phyloP scores from a whole-genome alignment of 2,329 filamentous ascomycete genomes.

The Alternaria incomplexa region DNA sequence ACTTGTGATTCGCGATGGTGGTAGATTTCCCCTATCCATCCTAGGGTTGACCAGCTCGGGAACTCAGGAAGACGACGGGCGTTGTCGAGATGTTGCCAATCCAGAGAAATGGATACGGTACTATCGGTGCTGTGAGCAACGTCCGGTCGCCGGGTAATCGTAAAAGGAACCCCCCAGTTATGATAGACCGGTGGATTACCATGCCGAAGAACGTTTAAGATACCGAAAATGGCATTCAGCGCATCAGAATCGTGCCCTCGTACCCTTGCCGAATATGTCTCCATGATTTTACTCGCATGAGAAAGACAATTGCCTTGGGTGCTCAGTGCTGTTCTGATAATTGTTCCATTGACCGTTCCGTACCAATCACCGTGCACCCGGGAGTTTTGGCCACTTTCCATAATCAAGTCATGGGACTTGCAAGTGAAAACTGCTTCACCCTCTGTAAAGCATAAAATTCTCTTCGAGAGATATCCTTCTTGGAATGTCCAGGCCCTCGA shows the following conservation, averaged over 20 bases:
- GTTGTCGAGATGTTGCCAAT: accelerated
- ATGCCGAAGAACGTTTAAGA: not conserved
- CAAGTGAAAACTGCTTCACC: not conserved
- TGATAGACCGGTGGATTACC: not conserved
- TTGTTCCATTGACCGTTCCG: no score
- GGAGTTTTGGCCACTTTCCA: no score
- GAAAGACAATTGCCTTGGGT: no score
- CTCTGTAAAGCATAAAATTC: not conserved
- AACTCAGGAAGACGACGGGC: not conserved
- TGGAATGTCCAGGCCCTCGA: not conserved
- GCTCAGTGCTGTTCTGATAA: no score
- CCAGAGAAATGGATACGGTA: not conserved
- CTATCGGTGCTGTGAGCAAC: not conserved
- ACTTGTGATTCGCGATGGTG: accelerated
- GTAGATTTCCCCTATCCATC: not conserved
- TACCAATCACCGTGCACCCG: no score
- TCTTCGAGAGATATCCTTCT: not conserved
- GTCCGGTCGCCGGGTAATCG: not conserved
- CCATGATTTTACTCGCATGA: no score
- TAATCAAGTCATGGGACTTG: no score
- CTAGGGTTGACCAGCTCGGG: not conserved
- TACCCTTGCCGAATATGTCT: not conserved
- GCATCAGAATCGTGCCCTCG: not conserved
- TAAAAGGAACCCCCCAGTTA: not conserved
- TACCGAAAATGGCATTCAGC: not conserved